Evolutionary conservation across 345 rosid genomes (phyloP).

Genomic region (Barbarea vulgaris): DNA sequence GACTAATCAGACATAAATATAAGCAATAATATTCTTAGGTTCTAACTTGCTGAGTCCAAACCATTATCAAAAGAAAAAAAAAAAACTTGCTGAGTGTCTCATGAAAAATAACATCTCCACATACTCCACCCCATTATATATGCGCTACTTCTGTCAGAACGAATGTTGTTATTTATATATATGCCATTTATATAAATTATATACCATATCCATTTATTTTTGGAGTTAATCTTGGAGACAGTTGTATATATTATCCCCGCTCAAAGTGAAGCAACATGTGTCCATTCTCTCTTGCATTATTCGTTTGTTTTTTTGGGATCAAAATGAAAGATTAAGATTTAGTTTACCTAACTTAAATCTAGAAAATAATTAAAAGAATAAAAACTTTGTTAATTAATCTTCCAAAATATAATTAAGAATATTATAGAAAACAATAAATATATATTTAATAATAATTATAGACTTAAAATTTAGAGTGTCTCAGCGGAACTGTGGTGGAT

Average conservation of each 20-base stretch:
- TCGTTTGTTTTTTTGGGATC: background rate
- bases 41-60: background rate
- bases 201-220: too few species aligned
- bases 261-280: background rate
- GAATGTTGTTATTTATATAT: background rate
- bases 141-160: background rate
- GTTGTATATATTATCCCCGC: background rate
- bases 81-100: background rate
- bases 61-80: too few species aligned
- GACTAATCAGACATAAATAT: background rate
- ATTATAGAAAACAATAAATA: too few species aligned
- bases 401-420: too few species aligned
- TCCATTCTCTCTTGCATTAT: background rate
- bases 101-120: background rate
- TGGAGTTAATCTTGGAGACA: background rate
- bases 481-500: too few species aligned
- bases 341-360: too few species aligned
- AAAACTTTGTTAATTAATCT: too few species aligned
- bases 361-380: too few species aligned
- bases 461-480: too few species aligned
- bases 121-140: background rate
- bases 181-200: background rate
- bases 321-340: too few species aligned
- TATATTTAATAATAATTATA: too few species aligned
- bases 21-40: background rate